A percentile compares a stretch with the other conserved stretches of the same genome.
These are phyloP conservation scores for Endoconidiophora laricicola DNA, from an alignment of 2,329 filamentous ascomycete species.

Conservation along the genomic window DNA sequence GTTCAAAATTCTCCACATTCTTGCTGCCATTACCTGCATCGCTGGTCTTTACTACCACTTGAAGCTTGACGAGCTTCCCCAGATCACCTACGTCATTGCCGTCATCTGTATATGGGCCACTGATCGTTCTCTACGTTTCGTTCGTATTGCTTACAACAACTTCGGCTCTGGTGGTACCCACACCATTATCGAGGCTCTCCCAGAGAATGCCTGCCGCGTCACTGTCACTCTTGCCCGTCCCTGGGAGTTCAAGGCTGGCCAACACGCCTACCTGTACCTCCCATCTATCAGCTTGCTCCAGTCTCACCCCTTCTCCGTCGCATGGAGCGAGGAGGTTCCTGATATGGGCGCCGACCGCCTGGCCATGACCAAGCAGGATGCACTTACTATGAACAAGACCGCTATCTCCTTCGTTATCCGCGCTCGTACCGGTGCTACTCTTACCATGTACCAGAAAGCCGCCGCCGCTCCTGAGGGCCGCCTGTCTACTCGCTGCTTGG, in stretches of 20 bases:
- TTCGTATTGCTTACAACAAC: slow-evolving; percentile 48
- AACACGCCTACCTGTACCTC: slow-evolving; percentile 68
- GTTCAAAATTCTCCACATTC: slow-evolving; percentile 58
- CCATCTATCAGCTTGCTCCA: slow-evolving; percentile 55
- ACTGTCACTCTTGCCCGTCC: slow-evolving; percentile 59
- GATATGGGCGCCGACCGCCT: slow-evolving; percentile 35
- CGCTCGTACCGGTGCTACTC: slow-evolving; percentile 57
- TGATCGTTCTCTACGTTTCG: slow-evolving; percentile 45
- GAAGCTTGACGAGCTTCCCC: slow-evolving; percentile 34
- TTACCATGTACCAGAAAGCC: slow-evolving; percentile 51
- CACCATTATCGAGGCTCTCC: slow-evolving; percentile 57
- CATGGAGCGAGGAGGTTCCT: slow-evolving; percentile 55
- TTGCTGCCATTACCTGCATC: slow-evolving; percentile 40
- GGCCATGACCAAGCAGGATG: slow-evolving; percentile 41
- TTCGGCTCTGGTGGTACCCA: slow-evolving; percentile 48
- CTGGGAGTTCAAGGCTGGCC: slow-evolving; percentile 59
- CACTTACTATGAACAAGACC: slow-evolving; percentile 42
- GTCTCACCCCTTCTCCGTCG: slow-evolving; percentile 65
- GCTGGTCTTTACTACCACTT: slow-evolving; percentile 53
- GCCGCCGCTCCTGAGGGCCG: slow-evolving; percentile 41
- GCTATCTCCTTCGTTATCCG: slow-evolving; percentile 57
- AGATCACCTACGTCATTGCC: slow-evolving; percentile 41
- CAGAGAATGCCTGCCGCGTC: slow-evolving; percentile 57
- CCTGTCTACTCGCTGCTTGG: slow-evolving; percentile 46
- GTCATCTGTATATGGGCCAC: slow-evolving; percentile 50